Base-by-base conservation (phyloP, 1,284 basidiomycete genomes). In the Cutaneotrichosporon sp. region DNA sequence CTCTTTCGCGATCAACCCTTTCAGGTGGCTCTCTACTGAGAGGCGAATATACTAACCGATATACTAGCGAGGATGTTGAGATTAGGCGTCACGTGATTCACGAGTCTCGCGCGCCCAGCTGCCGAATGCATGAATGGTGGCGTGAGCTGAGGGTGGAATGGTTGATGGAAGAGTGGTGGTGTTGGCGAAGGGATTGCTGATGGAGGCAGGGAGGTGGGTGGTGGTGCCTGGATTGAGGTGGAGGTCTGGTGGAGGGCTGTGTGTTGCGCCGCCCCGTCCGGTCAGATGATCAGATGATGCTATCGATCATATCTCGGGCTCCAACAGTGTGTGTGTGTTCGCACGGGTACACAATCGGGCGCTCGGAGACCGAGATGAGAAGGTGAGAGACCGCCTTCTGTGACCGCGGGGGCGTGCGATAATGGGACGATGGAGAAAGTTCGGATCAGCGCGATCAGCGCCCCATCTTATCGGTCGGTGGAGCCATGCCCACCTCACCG, bases 1-100 rank as follows among this genome's bases (percentile, higher is more conserved):
- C 38, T 42, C 38, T 42, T 42, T 42, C 38, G 38, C 38, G 38
- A n/a, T 42, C 18, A 42, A 42, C 18, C 38, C 38, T 42, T n/a
- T 18, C 4, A 18, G 38, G 18, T n/a, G 38, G 9, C 38, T n/a
- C 38, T 42, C 38, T 20, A 42, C 9, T 42, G 38, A 42, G 38
- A 42, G 38, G 38, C 38, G 38, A 42, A 42, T 42, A 42, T 42
- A 42, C 38, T 42, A 42, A 42, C 38, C 38, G 38, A 42, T 42
- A 42, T 42, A 42, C 38, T 42, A 42, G 38, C 38, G 38, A 42
- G 38, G 38, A 42, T 42, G 38, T 36, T 14, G 34, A 16, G n/a
- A n/a, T n/a, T n/a, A n/a, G n/a, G n/a, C n/a, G n/a, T 36, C 34
- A 36, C 34, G 34, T 36, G 34, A 36, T 36, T 11, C 2, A 5